phyloP scores from a whole-genome alignment of 805 yeast species.

The Metschnikowia colocasiae region DNA sequence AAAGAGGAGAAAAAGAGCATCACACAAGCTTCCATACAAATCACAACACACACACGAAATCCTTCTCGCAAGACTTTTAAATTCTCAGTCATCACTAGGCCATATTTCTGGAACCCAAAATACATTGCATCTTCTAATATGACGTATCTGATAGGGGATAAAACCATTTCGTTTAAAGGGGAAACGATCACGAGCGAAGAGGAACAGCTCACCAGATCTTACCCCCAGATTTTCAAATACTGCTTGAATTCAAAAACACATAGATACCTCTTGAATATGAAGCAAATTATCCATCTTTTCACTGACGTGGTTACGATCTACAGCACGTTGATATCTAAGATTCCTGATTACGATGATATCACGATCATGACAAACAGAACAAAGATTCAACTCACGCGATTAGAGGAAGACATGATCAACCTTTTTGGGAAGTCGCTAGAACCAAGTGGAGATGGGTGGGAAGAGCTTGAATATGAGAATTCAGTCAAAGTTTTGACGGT shows the following conservation, averaged over 20 bases:
- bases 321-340: constrained; percentile 35
- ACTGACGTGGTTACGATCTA: constrained; percentile 39
- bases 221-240: constrained; percentile 28
- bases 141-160: constrained; percentile 41
- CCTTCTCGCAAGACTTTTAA: not conserved
- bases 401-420: constrained; percentile 32
- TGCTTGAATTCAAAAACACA: constrained; percentile 33
- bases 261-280: constrained; percentile 25
- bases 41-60: not conserved
- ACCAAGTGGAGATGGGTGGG: constrained; percentile 23
- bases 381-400: constrained; percentile 18
- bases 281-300: constrained; percentile 34
- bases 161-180: constrained; percentile 24
- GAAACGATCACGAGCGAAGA: constrained; percentile 22
- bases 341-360: constrained; percentile 41
- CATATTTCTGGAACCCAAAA: not conserved
- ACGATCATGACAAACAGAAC: constrained; percentile 29
- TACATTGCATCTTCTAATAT: constrained; percentile 13
- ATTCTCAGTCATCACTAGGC: not conserved
- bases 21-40: not conserved
- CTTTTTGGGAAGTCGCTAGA: constrained; percentile 22
- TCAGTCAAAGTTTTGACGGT: constrained; percentile 21
- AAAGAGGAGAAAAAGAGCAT: constrained; percentile 10
- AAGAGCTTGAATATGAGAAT: constrained; percentile 24
- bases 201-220: constrained; percentile 24